A percentile compares a stretch with the other conserved stretches of the same genome.
Conservation (phyloP, 352 stramenopile genomes). For the Blastocystis sp. region DNA sequence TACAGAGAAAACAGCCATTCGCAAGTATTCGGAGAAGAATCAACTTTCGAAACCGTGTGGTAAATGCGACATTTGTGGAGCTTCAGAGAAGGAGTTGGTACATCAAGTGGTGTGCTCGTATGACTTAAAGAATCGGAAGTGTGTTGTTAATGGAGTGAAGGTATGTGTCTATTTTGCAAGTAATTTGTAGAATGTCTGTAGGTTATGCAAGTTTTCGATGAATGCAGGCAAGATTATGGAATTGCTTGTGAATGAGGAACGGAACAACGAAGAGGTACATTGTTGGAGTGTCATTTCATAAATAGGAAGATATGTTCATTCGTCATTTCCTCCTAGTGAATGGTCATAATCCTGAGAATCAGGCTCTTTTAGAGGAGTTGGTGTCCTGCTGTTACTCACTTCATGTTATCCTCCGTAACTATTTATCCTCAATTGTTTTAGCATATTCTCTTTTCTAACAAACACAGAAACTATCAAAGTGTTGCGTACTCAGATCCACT, state of each 20-base stretch:
- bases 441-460: background rate
- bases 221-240: slow-evolving; percentile 27
- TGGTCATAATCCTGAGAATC: slow-evolving; percentile 6
- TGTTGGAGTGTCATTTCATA: background rate
- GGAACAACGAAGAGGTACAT: background rate
- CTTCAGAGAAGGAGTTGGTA: background rate
- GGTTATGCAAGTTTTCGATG: slow-evolving; percentile 15
- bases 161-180: background rate
- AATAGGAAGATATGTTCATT: background rate
- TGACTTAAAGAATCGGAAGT: background rate
- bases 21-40: background rate
- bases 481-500: background rate
- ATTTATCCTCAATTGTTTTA: background rate
- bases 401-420: background rate
- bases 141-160: background rate
- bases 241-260: background rate
- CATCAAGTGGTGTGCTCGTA: slow-evolving; percentile 10
- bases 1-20: background rate
- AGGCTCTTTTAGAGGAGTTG: slow-evolving; percentile 36
- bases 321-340: slow-evolving; percentile 55
- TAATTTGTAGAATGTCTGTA: slow-evolving; percentile 15
- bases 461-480: background rate
- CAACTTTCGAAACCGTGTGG: background rate
- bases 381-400: slow-evolving; percentile 41
- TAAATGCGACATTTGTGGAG: slow-evolving; percentile 16